Conservation (phyloP, 2,329 filamentous ascomycete species). For the Cephalotrichum gorgonifer region DNA sequence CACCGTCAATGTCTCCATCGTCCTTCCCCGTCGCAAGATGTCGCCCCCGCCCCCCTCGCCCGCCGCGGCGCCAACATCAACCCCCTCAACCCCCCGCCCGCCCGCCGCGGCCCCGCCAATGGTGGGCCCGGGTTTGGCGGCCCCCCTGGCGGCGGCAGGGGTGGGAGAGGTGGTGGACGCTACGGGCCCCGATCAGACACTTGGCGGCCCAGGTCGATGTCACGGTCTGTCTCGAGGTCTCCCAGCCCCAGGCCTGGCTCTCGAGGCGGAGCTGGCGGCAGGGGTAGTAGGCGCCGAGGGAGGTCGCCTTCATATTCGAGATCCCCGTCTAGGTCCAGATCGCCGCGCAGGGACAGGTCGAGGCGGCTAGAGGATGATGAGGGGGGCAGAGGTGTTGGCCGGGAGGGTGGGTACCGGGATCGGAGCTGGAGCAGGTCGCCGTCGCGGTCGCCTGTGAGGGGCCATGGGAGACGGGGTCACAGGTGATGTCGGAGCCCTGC, state of each 20-base stretch:
- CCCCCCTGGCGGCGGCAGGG: slow-evolving; percentile 21
- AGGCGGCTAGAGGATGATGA: neutral
- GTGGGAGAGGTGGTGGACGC: slow-evolving; percentile 21
- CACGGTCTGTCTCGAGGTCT: slow-evolving; percentile 33
- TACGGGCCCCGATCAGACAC: slow-evolving; percentile 39
- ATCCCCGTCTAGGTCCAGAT: slow-evolving; percentile 35
- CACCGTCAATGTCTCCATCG: slow-evolving; percentile 76
- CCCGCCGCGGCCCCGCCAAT: slow-evolving; percentile 9
- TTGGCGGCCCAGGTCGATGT: slow-evolving; percentile 52
- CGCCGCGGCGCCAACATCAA: slow-evolving; percentile 51
- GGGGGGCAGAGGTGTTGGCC: slow-evolving; percentile 11
- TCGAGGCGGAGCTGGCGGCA: no score
- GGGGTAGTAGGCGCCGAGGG: slow-evolving; percentile 31
- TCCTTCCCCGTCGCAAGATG: slow-evolving; percentile 73
- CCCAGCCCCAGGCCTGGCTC: slow-evolving; percentile 13
- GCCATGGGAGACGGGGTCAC: neutral
- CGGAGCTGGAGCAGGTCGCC: neutral
- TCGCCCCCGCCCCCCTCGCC: slow-evolving; percentile 68
- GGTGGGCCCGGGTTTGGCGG: slow-evolving; percentile 18
- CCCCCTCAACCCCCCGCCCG: slow-evolving; percentile 35
- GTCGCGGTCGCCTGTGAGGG: neutral
- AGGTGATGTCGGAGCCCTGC: neutral
- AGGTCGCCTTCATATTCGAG: slow-evolving; percentile 31
- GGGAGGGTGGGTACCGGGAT: slow-evolving; percentile 8
- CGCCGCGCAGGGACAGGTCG: neutral